A percentile compares a stretch with the other conserved stretches of the same genome.
Evolutionary conservation across 768 basidiomycete species (phyloP).

Genomic region (Filobasidium floriforme): DNA sequence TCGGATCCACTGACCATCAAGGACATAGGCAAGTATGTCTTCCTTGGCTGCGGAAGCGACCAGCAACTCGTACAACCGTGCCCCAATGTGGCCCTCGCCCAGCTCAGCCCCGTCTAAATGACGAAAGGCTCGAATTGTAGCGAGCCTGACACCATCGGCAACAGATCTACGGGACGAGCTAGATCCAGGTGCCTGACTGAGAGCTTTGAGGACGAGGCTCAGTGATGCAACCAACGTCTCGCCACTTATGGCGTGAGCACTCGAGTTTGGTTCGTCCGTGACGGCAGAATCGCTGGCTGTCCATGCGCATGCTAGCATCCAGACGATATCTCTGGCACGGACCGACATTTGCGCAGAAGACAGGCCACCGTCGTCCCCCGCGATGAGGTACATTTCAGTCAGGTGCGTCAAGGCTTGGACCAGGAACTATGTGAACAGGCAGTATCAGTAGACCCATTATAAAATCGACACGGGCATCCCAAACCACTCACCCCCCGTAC

Average conservation of each 20-base stretch:
- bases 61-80: background rate
- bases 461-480: too few species aligned
- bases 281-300: background rate
- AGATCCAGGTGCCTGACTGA: too few species aligned
- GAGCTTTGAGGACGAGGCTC: background rate
- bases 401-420: background rate
- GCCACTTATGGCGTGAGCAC: background rate
- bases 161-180: too few species aligned
- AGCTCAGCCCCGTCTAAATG: too few species aligned
- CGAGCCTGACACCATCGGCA: too few species aligned
- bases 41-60: background rate
- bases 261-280: too few species aligned
- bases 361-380: background rate
- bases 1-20: background rate
- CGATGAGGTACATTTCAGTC: background rate
- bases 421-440: background rate
- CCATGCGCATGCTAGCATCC: background rate
- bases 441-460: too few species aligned
- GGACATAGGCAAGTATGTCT: background rate
- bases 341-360: background rate
- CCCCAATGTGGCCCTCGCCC: too few species aligned
- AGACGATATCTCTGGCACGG: background rate
- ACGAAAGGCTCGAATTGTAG: too few species aligned
- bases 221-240: background rate
- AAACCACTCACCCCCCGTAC: too few species aligned